Conservation (phyloP, 352 stramenopile genomes). For the Saprolegnia parasitica region DNA sequence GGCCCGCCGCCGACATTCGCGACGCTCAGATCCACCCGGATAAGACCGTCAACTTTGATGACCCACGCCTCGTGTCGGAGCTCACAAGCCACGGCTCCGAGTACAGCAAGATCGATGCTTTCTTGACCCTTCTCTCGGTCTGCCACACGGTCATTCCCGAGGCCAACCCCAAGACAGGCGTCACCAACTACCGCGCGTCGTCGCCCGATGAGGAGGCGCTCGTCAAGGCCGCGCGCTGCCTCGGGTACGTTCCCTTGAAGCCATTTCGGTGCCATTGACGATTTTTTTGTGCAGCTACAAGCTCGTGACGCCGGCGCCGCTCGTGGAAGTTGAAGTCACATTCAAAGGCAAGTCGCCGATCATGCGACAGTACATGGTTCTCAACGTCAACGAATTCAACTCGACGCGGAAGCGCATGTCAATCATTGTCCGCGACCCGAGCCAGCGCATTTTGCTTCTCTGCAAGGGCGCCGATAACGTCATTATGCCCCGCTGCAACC, state of each 20-base stretch:
- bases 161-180: constrained; percentile 73
- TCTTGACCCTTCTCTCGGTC: constrained; percentile 85
- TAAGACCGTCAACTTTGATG: constrained; percentile 35
- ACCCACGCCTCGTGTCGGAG: constrained; percentile 61
- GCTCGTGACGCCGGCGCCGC: constrained; percentile 60
- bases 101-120: constrained; percentile 41
- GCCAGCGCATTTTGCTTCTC: constrained; percentile 59
- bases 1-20: constrained; percentile 56
- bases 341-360: constrained; percentile 32
- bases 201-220: constrained; percentile 89
- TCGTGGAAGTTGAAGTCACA: constrained; percentile 58
- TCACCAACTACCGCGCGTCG: constrained; percentile 82
- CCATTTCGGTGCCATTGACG: too few species aligned
- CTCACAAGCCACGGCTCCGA: constrained; percentile 39
- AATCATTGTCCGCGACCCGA: constrained; percentile 67
- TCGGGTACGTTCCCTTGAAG: constrained; percentile 31
- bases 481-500: constrained; percentile 52
- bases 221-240: constrained; percentile 71
- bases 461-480: constrained; percentile 87
- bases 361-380: constrained; percentile 58
- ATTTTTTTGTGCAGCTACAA: constrained; percentile 64
- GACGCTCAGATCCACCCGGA: constrained; percentile 39
- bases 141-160: constrained; percentile 98
- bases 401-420: constrained; percentile 95
- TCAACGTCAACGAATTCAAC: constrained; percentile 93